Percentiles rank a stretch among this genome's conserved stretches.
Conservation (phyloP, 2,329 filamentous ascomycete genomes). For the Blastomyces parvus region DNA sequence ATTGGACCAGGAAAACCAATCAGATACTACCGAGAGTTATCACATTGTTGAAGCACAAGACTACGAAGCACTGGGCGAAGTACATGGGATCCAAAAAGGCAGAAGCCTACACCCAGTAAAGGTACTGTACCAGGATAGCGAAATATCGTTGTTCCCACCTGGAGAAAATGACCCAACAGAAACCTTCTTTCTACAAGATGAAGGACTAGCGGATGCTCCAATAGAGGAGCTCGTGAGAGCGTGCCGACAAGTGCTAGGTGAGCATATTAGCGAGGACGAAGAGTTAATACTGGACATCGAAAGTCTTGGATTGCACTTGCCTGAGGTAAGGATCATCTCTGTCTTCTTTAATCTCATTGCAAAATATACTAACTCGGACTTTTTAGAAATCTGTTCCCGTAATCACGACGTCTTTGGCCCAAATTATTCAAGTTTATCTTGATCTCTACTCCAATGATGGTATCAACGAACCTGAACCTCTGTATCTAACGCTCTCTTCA, state of each 20-base stretch:
- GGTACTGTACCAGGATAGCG: slow-evolving; percentile 46
- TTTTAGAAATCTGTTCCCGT: slow-evolving; percentile 42
- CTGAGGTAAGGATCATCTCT: slow-evolving; percentile 42
- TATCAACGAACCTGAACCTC: slow-evolving; percentile 41
- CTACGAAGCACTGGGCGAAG: slow-evolving; percentile 10
- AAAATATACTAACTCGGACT: slow-evolving; percentile 21
- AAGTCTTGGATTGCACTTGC: slow-evolving; percentile 46
- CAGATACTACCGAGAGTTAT: slow-evolving; percentile 2
- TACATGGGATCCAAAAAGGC: slow-evolving; percentile 8
- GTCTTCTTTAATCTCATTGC: neutral
- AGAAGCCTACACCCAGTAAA: slow-evolving; percentile 38
- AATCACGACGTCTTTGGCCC: slow-evolving; percentile 43
- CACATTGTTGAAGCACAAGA: slow-evolving; percentile 11
- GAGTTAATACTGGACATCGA: slow-evolving; percentile 49
- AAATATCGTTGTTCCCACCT: slow-evolving; percentile 52
- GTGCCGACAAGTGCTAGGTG: slow-evolving; percentile 46
- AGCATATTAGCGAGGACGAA: slow-evolving; percentile 47
- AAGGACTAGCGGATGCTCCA: slow-evolving; percentile 43
- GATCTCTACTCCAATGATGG: slow-evolving; percentile 52
- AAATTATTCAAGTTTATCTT: slow-evolving; percentile 52
- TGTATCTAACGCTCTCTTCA: slow-evolving; percentile 49
- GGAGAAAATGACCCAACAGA: slow-evolving; percentile 44
- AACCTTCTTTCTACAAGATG: slow-evolving; percentile 49
- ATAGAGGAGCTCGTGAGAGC: slow-evolving; percentile 48
- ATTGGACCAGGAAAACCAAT: neutral